Conservation (phyloP, 495 filamentous ascomycete genomes). For the Tuber umbilicatum region DNA sequence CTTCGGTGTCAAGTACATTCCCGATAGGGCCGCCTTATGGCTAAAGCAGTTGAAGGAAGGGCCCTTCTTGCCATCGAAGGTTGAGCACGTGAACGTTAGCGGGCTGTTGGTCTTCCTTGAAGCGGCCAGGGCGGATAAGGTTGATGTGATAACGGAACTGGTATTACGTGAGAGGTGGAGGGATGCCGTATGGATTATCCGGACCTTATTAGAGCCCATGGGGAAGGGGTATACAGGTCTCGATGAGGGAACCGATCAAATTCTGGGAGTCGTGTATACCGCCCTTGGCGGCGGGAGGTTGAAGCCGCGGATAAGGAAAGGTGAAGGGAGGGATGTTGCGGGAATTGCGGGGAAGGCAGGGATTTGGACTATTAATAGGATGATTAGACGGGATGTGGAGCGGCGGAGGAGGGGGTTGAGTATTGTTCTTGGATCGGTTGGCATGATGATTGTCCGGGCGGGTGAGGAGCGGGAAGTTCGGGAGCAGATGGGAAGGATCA, state of each 20-base stretch:
- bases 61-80: background rate
- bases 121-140: constrained; percentile 21
- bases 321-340: constrained; percentile 5
- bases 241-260: background rate
- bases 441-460: constrained; percentile 24
- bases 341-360: constrained; percentile 26
- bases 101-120: constrained; percentile 29
- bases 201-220: constrained; percentile 21
- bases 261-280: constrained; percentile 19
- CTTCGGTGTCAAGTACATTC: background rate
- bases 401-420: constrained; percentile 28
- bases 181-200: constrained; percentile 27
- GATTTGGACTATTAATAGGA: constrained; percentile 17
- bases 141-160: constrained; percentile 31
- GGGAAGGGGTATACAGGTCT: background rate
- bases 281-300: constrained; percentile 3
- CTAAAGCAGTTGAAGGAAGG: background rate
- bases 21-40: background rate
- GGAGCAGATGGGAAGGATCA: background rate
- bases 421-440: constrained; percentile 21
- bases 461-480: constrained; percentile 1
- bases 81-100: background rate
- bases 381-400: constrained; percentile 24
- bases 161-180: constrained; percentile 16
- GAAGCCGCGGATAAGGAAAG: background rate